phyloP scores from a whole-genome alignment of 2,329 filamentous ascomycete genomes.

The Monosporascus sp. region DNA sequence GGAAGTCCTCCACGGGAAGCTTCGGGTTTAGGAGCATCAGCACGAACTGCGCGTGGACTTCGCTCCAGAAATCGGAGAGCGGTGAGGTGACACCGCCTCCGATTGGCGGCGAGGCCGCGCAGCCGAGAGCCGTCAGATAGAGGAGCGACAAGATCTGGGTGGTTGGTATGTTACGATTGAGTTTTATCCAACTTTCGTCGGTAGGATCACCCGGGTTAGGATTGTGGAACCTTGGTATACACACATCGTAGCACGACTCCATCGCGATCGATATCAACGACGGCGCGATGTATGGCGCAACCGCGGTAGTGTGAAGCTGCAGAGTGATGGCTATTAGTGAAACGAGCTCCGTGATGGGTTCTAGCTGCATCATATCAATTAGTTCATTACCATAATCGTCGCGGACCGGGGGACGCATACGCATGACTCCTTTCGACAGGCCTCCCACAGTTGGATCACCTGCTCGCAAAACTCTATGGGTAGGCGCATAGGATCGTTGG shows the following conservation, averaged over 20 bases:
- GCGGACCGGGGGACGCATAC: constrained; percentile 21
- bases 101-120: constrained; percentile 35
- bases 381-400: background rate
- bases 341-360: constrained; percentile 60
- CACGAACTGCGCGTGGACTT: constrained; percentile 61
- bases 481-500: constrained; percentile 45
- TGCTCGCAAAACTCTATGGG: constrained; percentile 60
- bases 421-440: constrained; percentile 56
- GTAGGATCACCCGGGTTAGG: constrained; percentile 42
- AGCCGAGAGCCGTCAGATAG: constrained; percentile 57
- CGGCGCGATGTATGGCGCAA: constrained; percentile 55
- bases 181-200: constrained; percentile 37
- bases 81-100: constrained; percentile 19
- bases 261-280: constrained; percentile 51
- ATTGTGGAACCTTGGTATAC: constrained; percentile 50
- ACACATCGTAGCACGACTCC: constrained; percentile 55
- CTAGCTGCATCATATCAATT: constrained; percentile 30
- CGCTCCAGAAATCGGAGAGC: constrained; percentile 57
- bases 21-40: constrained; percentile 62
- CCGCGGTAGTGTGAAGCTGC: constrained; percentile 52
- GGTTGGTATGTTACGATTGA: constrained; percentile 54
- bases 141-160: constrained; percentile 60
- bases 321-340: constrained; percentile 61
- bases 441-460: constrained; percentile 62
- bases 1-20: constrained; percentile 58